A percentile compares a stretch with the other conserved stretches of the same genome.
Evolutionary conservation across 306 rosid species (phyloP).

Genomic region (Ziziphus jujuba): DNA sequence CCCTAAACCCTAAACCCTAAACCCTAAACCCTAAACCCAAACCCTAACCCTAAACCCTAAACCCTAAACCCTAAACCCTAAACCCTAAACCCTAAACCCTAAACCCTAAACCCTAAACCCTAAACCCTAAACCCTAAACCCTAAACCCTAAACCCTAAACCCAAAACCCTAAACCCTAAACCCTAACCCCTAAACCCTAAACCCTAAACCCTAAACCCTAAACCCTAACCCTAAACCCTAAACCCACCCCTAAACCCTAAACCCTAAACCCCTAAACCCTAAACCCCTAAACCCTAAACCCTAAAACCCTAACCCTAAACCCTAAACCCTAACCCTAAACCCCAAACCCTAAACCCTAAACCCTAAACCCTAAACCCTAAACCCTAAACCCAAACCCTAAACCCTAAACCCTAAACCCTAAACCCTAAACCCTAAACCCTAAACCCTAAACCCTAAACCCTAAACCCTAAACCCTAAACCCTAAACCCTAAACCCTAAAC

Average conservation of each 20-base stretch:
- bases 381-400: conserved; percentile 19
- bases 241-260: conserved; percentile 11
- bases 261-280: too few species aligned
- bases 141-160: not conserved
- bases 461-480: conserved; percentile 4
- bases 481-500: conserved; percentile 15
- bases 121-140: not conserved
- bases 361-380: conserved; percentile 16
- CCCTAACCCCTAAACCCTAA: not conserved
- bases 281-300: conserved; percentile 15
- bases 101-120: not conserved
- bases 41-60: not conserved
- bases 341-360: conserved; percentile 14
- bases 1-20: not conserved
- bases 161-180: not conserved
- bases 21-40: not conserved
- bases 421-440: not conserved
- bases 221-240: conserved; percentile 1
- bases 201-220: not conserved
- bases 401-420: not conserved
- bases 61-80: not conserved
- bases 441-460: conserved; percentile 3
- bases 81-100: not conserved
- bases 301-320: conserved; percentile 2
- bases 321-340: conserved; percentile 10